phyloP scores from a whole-genome alignment of 805 yeast genomes.

The Candida palmyrensis region DNA sequence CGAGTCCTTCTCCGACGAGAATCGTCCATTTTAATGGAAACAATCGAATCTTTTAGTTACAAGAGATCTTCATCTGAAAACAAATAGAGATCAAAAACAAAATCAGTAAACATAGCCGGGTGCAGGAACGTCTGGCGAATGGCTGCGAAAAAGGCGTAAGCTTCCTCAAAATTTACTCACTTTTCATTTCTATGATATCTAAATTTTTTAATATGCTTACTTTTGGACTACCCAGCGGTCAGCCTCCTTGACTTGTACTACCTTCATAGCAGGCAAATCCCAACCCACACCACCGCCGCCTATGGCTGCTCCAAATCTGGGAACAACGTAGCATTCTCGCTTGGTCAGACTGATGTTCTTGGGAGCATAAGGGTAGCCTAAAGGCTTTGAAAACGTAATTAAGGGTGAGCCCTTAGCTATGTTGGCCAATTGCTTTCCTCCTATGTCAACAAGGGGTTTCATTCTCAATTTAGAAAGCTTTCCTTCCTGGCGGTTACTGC shows the following conservation, averaged over 20 bases:
- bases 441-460: conserved; percentile 70
- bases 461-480: conserved; percentile 50
- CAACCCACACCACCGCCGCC: conserved; percentile 88
- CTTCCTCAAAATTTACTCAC: too few species aligned
- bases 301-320: conserved; percentile 78
- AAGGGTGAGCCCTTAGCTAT: conserved; percentile 70
- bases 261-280: conserved; percentile 80
- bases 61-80: too few species aligned
- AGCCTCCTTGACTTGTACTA: conserved; percentile 57
- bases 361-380: conserved; percentile 88
- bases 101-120: too few species aligned
- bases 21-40: too few species aligned
- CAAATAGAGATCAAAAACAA: too few species aligned
- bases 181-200: too few species aligned
- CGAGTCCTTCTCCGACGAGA: too few species aligned
- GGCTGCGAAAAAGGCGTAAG: too few species aligned
- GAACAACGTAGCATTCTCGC: conserved; percentile 85
- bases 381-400: conserved; percentile 82
- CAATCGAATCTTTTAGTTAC: too few species aligned
- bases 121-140: too few species aligned
- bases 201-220: background rate
- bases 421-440: conserved; percentile 71
- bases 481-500: conserved; percentile 42
- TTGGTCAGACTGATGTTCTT: conserved; percentile 58
- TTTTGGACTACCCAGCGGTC: conserved; percentile 61